These are phyloP conservation scores for Ophiocytium majus DNA, from an alignment of 352 stramenopile species.

Conservation along the genomic window DNA sequence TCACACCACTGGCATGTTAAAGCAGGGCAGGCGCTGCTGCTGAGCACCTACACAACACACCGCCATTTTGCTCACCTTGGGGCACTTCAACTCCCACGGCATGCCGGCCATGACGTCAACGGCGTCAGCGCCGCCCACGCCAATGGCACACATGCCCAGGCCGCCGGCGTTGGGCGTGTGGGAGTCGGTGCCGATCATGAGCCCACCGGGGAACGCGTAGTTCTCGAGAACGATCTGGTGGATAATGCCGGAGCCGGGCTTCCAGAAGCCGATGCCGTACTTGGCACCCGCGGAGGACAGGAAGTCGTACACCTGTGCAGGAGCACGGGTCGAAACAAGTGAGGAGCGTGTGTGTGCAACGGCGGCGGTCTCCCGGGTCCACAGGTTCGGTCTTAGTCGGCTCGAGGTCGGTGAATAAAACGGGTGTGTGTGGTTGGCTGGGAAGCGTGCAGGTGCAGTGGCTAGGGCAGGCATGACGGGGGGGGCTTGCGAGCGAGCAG, in stretches of 20 bases:
- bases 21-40: too few species aligned
- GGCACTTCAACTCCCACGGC: conserved; percentile 88
- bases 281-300: conserved; percentile 81
- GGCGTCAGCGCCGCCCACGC: conserved; percentile 83
- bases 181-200: conserved; percentile 91
- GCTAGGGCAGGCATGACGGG: too few species aligned
- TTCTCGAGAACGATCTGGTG: conserved; percentile 90
- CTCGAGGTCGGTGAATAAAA: too few species aligned
- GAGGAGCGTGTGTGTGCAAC: too few species aligned
- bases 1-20: too few species aligned
- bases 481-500: too few species aligned
- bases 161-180: conserved; percentile 87
- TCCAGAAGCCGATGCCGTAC: conserved; percentile 90
- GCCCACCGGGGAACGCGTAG: conserved; percentile 86
- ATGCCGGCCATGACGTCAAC: conserved; percentile 89
- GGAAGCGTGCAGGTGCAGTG: too few species aligned
- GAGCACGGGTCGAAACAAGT: background rate
- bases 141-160: conserved; percentile 85
- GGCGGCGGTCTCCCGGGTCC: too few species aligned
- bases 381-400: too few species aligned
- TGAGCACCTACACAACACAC: too few species aligned
- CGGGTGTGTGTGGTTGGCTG: too few species aligned
- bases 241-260: conserved; percentile 85
- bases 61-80: too few species aligned
- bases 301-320: conserved; percentile 79